These are phyloP conservation scores for Lojkania enalia DNA, from an alignment of 2,329 filamentous ascomycete genomes.

Conservation along the genomic window DNA sequence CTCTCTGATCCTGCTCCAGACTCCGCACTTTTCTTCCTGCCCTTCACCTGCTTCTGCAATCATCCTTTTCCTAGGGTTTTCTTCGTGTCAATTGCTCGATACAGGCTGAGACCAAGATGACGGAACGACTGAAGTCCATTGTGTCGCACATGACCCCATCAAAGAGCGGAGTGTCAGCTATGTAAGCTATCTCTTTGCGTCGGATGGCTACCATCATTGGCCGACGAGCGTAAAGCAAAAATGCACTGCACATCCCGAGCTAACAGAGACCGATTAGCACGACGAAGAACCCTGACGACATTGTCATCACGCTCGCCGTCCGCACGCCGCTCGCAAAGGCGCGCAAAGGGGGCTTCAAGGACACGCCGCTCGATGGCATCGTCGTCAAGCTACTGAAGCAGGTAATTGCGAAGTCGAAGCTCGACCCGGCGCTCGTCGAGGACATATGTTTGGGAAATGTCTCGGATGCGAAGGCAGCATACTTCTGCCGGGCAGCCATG, in stretches of 20 bases:
- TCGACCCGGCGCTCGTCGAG: slow-evolving; percentile 80
- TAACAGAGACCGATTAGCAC: slow-evolving; percentile 59
- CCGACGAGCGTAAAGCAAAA: neutral
- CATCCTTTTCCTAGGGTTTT: too few relatives aligned
- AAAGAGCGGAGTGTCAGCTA: slow-evolving; percentile 69
- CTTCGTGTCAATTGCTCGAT: slow-evolving; percentile 10
- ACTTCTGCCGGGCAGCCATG: slow-evolving; percentile 85
- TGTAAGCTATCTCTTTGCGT: slow-evolving; percentile 62
- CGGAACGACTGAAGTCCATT: slow-evolving; percentile 84
- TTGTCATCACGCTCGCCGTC: slow-evolving; percentile 91
- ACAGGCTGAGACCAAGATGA: slow-evolving; percentile 38
- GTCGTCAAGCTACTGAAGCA: slow-evolving; percentile 78
- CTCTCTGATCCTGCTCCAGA: neutral
- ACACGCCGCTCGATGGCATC: slow-evolving; percentile 85
- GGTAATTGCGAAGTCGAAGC: slow-evolving; percentile 65
- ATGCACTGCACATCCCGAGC: too few relatives aligned
- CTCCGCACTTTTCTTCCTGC: neutral
- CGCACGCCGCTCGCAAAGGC: slow-evolving; percentile 89
- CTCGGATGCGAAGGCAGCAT: slow-evolving; percentile 81
- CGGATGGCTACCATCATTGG: neutral
- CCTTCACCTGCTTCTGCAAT: neutral
- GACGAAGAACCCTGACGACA: slow-evolving; percentile 90
- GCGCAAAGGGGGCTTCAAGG: slow-evolving; percentile 92
- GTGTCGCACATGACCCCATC: slow-evolving; percentile 81
- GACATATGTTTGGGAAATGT: slow-evolving; percentile 94